phyloP scores from a whole-genome alignment of 2,329 filamentous ascomycete species.

The Paraphoma sp. region DNA sequence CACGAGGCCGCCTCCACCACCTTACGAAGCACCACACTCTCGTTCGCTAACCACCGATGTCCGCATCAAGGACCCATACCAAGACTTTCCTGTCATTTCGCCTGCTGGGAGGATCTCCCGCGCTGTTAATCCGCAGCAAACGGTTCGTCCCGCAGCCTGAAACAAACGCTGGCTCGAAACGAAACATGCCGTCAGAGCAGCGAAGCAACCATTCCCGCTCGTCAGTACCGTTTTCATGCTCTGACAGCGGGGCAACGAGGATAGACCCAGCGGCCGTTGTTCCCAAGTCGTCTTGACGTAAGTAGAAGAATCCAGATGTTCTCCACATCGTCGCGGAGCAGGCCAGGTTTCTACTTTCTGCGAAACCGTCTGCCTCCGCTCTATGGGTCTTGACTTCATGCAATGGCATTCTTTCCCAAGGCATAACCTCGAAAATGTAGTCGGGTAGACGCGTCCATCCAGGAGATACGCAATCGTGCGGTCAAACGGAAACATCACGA shows the following conservation, averaged over 20 bases:
- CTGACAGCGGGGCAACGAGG: neutral
- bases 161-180: conserved; percentile 24
- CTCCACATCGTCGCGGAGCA: neutral
- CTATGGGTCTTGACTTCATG: neutral
- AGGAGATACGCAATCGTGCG: too few species aligned
- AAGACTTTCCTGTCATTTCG: conserved; percentile 27
- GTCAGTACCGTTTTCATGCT: neutral
- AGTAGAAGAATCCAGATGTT: neutral
- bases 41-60: conserved; percentile 4
- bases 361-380: neutral
- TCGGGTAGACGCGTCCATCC: too few species aligned
- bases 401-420: too few species aligned
- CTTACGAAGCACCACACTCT: neutral
- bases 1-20: too few species aligned
- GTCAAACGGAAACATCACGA: too few species aligned
- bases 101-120: conserved; percentile 7
- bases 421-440: too few species aligned
- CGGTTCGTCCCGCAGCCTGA: conserved; percentile 21
- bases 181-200: conserved; percentile 10
- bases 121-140: conserved; percentile 12
- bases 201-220: neutral
- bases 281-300: neutral
- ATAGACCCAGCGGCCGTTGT: neutral
- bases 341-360: neutral
- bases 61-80: conserved; percentile 18